phyloP scores from a whole-genome alignment of 331 rosid species.

The Acacia pycnantha region DNA sequence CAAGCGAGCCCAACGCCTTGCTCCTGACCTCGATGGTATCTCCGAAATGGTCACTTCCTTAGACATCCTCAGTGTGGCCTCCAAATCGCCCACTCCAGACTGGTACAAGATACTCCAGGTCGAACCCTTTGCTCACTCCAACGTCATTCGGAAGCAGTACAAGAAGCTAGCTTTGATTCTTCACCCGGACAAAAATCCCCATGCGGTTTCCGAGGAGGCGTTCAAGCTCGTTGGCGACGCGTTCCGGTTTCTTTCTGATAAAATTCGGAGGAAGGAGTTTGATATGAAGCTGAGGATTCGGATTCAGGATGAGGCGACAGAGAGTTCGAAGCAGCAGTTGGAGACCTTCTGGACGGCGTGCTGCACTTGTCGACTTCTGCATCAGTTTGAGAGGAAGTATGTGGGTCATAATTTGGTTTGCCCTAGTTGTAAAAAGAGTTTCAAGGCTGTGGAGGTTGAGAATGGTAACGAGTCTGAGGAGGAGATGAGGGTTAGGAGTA shows the following conservation, averaged over 20 bases:
- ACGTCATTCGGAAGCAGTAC: constrained; percentile 58
- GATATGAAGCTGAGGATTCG: constrained; percentile 57
- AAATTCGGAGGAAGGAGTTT: constrained; percentile 53
- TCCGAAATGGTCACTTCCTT: constrained; percentile 66
- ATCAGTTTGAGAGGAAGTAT: constrained; percentile 79
- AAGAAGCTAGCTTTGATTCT: constrained; percentile 64
- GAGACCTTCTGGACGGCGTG: constrained; percentile 88
- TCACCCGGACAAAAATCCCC: constrained; percentile 70
- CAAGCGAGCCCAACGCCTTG: constrained; percentile 54
- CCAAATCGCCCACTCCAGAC: constrained; percentile 34
- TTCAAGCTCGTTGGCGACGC: constrained; percentile 76
- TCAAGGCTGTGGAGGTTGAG: constrained; percentile 60
- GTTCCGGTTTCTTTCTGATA: constrained; percentile 64
- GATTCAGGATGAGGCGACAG: constrained; percentile 56
- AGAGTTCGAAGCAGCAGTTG: background rate
- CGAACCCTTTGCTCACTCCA: constrained; percentile 62
- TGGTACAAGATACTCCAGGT: constrained; percentile 67
- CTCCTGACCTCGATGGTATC: constrained; percentile 53
- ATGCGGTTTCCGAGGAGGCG: constrained; percentile 65
- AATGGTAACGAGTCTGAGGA: constrained; percentile 26
- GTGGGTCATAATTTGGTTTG: constrained; percentile 65
- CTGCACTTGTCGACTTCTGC: constrained; percentile 68
- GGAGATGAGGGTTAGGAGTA: constrained; percentile 27
- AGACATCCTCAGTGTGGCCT: constrained; percentile 47
- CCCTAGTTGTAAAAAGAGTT: constrained; percentile 74